Evolutionary conservation across 2,329 filamentous ascomycete genomes (phyloP).

Genomic region (Verruconis gallopava): DNA sequence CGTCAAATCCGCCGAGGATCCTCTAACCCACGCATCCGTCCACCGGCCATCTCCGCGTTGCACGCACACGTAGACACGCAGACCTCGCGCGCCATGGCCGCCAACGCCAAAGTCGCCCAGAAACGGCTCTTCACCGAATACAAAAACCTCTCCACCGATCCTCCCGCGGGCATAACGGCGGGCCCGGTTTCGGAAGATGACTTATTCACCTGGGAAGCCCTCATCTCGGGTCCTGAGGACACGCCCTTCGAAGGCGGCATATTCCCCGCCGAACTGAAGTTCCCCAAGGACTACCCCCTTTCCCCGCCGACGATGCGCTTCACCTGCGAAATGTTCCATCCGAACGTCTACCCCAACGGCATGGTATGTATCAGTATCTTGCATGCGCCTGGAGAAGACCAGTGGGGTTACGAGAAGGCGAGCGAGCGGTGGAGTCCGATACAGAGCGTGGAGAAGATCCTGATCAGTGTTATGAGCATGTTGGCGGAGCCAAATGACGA

Average conservation of each 20-base stretch:
- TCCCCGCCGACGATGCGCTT: constrained; percentile 95
- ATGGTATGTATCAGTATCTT: constrained; percentile 97
- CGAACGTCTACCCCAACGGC: constrained; percentile 87
- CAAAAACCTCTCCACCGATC: constrained; percentile 81
- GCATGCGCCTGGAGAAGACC: constrained; percentile 89
- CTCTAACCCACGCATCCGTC: no score
- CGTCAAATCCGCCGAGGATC: no score
- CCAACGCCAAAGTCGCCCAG: constrained; percentile 36
- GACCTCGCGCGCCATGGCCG: neutral
- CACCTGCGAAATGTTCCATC: constrained; percentile 86
- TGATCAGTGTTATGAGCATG: constrained; percentile 97
- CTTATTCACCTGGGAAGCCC: constrained; percentile 88
- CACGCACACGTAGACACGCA: no score
- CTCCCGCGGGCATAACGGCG: constrained; percentile 94
- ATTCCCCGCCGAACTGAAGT: constrained; percentile 88
- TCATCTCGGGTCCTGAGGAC: constrained; percentile 89
- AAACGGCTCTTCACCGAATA: constrained; percentile 93
- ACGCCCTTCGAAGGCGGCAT: constrained; percentile 77
- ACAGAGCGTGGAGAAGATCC: constrained; percentile 93
- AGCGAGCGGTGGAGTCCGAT: constrained; percentile 94
- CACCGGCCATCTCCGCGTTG: no score
- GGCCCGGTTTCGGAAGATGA: constrained; percentile 90
- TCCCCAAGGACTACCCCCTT: constrained; percentile 93
- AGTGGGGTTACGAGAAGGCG: constrained; percentile 95
- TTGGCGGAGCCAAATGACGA: constrained; percentile 94